Conservation (phyloP, 2,329 filamentous ascomycete genomes). For the Lasiodiplodia theobromae region DNA sequence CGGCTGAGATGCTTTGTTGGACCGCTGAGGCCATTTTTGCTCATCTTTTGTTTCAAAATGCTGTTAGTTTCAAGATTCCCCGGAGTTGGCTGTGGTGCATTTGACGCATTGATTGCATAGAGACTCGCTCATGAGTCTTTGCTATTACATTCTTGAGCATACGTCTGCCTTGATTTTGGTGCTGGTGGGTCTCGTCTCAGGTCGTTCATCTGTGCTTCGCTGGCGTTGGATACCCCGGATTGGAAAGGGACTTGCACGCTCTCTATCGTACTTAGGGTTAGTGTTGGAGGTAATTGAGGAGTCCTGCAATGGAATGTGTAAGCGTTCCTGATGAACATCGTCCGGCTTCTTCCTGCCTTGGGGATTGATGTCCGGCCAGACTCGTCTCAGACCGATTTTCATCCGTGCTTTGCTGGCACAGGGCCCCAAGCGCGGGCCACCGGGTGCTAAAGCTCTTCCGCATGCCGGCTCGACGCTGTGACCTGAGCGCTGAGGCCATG, state of each 20-base stretch:
- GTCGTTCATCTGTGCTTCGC: not conserved
- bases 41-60: not conserved
- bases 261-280: not conserved
- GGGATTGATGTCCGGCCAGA: conserved; percentile 8
- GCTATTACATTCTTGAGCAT: not conserved
- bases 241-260: not conserved
- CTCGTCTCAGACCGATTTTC: conserved; percentile 22
- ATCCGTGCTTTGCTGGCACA: conserved; percentile 19
- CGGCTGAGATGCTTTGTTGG: not conserved
- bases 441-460: conserved; percentile 9
- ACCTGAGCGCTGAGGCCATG: conserved; percentile 18
- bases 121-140: not conserved
- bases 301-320: conserved; percentile 5
- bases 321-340: conserved; percentile 7
- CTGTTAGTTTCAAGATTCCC: not conserved
- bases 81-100: not conserved
- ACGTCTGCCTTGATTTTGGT: not conserved
- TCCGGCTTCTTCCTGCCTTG: conserved; percentile 13
- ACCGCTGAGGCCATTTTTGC: not conserved
- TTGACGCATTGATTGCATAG: not conserved
- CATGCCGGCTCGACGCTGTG: conserved; percentile 7
- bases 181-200: conserved; percentile 14
- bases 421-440: conserved; percentile 19
- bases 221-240: conserved; percentile 9
- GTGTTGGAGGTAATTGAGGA: not conserved